Percentiles rank a stretch among this genome's conserved stretches.
Conservation (phyloP, 495 filamentous ascomycete species). For the Tetracladium marchalianum region DNA sequence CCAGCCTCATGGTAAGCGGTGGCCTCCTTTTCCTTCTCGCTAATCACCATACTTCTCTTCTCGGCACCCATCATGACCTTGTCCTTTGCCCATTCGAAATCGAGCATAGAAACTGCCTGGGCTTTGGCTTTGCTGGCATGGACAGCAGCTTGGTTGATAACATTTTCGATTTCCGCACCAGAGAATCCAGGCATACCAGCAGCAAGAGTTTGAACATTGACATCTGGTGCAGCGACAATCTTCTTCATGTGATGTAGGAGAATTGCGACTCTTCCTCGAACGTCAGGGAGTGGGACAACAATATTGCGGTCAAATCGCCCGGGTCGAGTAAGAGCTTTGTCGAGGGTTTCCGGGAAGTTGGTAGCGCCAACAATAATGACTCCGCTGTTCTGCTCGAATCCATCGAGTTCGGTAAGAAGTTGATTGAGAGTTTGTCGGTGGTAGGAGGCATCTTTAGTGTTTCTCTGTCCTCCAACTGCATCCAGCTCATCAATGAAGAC, state of each 20-base stretch:
- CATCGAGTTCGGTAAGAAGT: slow-evolving; percentile 94
- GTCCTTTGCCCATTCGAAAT: slow-evolving; percentile 97
- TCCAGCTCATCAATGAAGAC: slow-evolving; percentile 98
- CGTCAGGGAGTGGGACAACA: slow-evolving; percentile 79
- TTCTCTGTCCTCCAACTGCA: slow-evolving; percentile 89
- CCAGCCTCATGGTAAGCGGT: slow-evolving; percentile 98
- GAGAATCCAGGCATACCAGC: slow-evolving; percentile 85
- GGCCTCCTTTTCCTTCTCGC: slow-evolving; percentile 73
- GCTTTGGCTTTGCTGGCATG: slow-evolving; percentile 76
- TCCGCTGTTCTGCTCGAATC: slow-evolving; percentile 86
- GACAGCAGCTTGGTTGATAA: slow-evolving; percentile 93
- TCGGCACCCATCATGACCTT: slow-evolving; percentile 97
- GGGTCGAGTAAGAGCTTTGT: slow-evolving; percentile 89
- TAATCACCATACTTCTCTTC: slow-evolving; percentile 75
- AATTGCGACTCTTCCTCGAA: slow-evolving; percentile 88
- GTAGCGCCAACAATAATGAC: slow-evolving; percentile 94
- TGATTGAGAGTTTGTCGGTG: slow-evolving; percentile 97
- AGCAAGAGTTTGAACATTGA: slow-evolving; percentile 75
- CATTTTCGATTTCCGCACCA: slow-evolving; percentile 89
- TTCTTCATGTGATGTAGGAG: slow-evolving; percentile 86
- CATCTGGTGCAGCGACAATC: slow-evolving; percentile 64
- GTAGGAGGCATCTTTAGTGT: slow-evolving; percentile 89
- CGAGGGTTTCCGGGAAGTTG: slow-evolving; percentile 87
- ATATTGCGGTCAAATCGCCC: slow-evolving; percentile 94
- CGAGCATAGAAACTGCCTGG: slow-evolving; percentile 57